These are phyloP conservation scores for Thelephora aurantiotincta DNA, from an alignment of 768 basidiomycete genomes.

Conservation along the genomic window DNA sequence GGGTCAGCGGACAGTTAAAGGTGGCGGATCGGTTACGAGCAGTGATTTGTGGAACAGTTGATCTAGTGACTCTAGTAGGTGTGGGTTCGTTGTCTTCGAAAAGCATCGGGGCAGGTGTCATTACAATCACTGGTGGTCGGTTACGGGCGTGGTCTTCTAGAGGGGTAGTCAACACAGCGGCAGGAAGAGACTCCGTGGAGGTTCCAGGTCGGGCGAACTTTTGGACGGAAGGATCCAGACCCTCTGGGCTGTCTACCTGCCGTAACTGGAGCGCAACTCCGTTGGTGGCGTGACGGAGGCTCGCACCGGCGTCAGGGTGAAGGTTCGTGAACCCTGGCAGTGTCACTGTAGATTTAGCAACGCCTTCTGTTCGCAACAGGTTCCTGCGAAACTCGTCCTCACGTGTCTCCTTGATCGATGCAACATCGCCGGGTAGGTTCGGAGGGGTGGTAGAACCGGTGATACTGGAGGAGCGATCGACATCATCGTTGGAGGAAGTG, in stretches of 20 bases:
- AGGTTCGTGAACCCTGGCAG: no score
- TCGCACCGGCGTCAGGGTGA: no score
- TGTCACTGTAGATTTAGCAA: no score
- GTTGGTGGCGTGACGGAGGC: no score
- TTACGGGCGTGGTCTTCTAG: background rate
- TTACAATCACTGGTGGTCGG: background rate
- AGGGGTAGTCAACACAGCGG: conserved; percentile 11
- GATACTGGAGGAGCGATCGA: background rate
- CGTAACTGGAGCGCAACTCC: background rate
- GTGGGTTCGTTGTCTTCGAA: background rate
- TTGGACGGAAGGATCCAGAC: conserved; percentile 67
- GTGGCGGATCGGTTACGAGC: background rate
- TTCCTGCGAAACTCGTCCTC: no score
- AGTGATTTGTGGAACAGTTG: background rate
- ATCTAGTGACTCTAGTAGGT: background rate
- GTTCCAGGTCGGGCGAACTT: conserved; percentile 61
- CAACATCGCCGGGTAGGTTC: background rate
- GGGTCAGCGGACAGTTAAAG: background rate
- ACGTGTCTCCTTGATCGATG: background rate
- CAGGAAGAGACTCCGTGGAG: conserved; percentile 58
- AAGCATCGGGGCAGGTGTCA: background rate
- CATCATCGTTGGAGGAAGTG: background rate
- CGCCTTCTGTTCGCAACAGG: no score
- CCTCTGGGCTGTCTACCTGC: conserved; percentile 23
- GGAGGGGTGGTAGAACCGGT: background rate